Evolutionary conservation across 164 flowering plant species (phyloP).

Genomic region (Vitis rotundifolia): DNA sequence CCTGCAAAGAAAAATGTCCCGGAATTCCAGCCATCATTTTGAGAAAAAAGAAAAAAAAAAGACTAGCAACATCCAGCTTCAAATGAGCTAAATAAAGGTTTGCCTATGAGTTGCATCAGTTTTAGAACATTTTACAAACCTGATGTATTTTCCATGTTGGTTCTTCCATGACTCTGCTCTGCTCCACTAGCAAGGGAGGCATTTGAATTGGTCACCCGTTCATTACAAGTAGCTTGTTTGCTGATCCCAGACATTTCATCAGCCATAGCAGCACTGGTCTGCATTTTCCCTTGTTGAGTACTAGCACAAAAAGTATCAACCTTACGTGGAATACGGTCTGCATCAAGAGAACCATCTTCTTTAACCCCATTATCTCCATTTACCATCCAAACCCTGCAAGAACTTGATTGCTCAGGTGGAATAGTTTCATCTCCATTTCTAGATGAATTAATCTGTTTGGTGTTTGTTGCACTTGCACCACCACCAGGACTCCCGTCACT

Average conservation of each 20-base stretch:
- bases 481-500: conserved; percentile 57
- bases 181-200: conserved; percentile 35
- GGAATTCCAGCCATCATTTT: conserved; percentile 8
- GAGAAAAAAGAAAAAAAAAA: neutral
- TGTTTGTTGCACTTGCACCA: conserved; percentile 27
- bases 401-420: conserved; percentile 46
- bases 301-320: conserved; percentile 32
- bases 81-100: neutral
- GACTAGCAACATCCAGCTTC: neutral
- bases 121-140: conserved; percentile 34
- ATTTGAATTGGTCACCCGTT: conserved; percentile 35
- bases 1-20: conserved; percentile 33
- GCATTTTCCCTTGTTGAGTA: conserved; percentile 39
- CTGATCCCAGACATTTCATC: conserved; percentile 42
- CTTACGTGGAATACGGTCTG: conserved; percentile 33
- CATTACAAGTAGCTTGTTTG: conserved; percentile 40
- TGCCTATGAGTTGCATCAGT: neutral
- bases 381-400: conserved; percentile 38
- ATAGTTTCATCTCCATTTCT: conserved; percentile 49
- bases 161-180: conserved; percentile 48
- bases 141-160: conserved; percentile 42
- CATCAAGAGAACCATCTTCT: conserved; percentile 43
- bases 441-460: conserved; percentile 40
- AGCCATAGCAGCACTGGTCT: conserved; percentile 26
- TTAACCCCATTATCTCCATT: conserved; percentile 45